Percentiles rank a stretch among this genome's conserved stretches.
These are phyloP conservation scores for Boletus calvinii DNA, from an alignment of 1,284 basidiomycete species.

Conservation along the genomic window DNA sequence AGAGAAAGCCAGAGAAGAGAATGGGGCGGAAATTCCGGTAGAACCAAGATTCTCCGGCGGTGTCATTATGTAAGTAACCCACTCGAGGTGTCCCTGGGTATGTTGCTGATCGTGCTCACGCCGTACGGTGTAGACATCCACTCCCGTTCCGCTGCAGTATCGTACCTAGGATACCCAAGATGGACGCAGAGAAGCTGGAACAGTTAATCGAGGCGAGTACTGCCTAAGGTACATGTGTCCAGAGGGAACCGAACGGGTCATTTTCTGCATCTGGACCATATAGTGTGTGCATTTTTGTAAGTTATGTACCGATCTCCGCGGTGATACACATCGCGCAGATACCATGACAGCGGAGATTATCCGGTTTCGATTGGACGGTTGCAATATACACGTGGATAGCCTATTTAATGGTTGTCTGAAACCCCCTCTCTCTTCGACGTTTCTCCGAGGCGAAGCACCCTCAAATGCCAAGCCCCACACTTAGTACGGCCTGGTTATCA, in stretches of 20 bases:
- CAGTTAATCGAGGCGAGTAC: slow-evolving; percentile 17
- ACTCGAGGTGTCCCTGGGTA: not conserved
- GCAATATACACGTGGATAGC: too few relatives aligned
- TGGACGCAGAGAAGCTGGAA: slow-evolving; percentile 15
- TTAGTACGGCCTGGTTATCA: too few relatives aligned
- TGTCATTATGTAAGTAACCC: slow-evolving; percentile 17
- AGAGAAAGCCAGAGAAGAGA: slow-evolving; percentile 15
- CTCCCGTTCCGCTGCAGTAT: slow-evolving; percentile 24
- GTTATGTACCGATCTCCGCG: too few relatives aligned
- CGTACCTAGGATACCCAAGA: slow-evolving; percentile 13
- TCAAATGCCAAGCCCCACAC: too few relatives aligned
- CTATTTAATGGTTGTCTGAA: too few relatives aligned
- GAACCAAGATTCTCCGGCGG: slow-evolving; percentile 14
- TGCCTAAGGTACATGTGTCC: not conserved
- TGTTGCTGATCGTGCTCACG: not conserved
- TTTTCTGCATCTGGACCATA: not conserved
- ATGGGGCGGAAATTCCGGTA: slow-evolving; percentile 26
- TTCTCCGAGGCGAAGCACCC: too few relatives aligned
- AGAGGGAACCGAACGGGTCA: not conserved
- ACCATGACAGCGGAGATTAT: too few relatives aligned
- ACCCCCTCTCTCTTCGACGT: too few relatives aligned
- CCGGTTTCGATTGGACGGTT: too few relatives aligned
- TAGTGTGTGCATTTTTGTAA: not conserved
- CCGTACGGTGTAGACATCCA: slow-evolving; percentile 15
- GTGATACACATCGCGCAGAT: too few relatives aligned